Conservation (phyloP, 2,329 filamentous ascomycete species). For the Monosporascus cannonballus region DNA sequence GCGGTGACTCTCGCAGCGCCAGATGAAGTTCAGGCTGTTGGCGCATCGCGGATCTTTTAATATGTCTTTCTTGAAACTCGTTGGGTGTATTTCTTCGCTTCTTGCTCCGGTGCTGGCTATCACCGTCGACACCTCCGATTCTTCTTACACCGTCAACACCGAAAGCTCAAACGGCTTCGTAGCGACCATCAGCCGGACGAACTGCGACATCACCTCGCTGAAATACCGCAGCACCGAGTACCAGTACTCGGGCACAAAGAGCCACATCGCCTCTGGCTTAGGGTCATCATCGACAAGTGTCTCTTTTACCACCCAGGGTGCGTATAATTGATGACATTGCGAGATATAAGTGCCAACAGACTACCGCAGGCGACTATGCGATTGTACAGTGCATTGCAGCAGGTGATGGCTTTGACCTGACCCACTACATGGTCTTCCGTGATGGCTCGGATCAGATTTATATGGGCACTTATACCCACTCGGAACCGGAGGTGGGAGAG, state of each 20-base stretch:
- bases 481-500: slow-evolving; percentile 40
- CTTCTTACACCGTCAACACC: slow-evolving; percentile 21
- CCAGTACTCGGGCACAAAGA: slow-evolving; percentile 39
- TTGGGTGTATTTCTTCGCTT: slow-evolving; percentile 16
- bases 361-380: slow-evolving; percentile 38
- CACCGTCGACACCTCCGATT: slow-evolving; percentile 14
- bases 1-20: not conserved
- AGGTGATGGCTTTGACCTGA: slow-evolving; percentile 37
- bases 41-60: slow-evolving; percentile 4
- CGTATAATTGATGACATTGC: slow-evolving; percentile 9
- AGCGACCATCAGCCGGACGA: slow-evolving; percentile 26
- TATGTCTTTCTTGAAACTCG: slow-evolving; percentile 9
- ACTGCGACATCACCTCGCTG: slow-evolving; percentile 49
- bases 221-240: slow-evolving; percentile 43
- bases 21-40: not conserved
- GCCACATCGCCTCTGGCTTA: slow-evolving; percentile 49
- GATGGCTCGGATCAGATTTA: slow-evolving; percentile 42
- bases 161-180: slow-evolving; percentile 21
- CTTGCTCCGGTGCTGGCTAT: slow-evolving; percentile 17
- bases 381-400: slow-evolving; percentile 47
- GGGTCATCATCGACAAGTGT: slow-evolving; percentile 38
- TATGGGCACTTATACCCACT: slow-evolving; percentile 46
- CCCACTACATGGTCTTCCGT: slow-evolving; percentile 47
- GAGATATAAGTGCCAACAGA: slow-evolving; percentile 39
- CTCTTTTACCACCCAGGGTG: slow-evolving; percentile 26